Conservation (phyloP, 2,329 filamentous ascomycete genomes). For the Aspergillus vadensis region DNA sequence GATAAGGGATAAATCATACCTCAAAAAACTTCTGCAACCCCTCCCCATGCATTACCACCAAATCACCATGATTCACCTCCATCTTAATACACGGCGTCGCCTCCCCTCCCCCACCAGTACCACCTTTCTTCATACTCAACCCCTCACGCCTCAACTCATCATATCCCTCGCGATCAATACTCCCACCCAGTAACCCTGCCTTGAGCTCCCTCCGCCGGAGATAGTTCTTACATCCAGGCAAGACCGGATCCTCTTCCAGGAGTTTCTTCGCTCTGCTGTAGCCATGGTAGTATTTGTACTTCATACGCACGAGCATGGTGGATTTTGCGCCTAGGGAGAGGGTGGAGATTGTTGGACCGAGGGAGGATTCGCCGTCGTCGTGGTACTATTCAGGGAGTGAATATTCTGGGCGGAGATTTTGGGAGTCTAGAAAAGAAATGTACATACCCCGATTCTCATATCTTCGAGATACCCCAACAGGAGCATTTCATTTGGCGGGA, state of each 20-base stretch:
- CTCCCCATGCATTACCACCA: conserved; percentile 60
- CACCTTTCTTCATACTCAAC: conserved; percentile 24
- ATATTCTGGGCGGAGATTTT: background rate
- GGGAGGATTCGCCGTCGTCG: conserved; percentile 59
- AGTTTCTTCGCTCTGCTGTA: conserved; percentile 21
- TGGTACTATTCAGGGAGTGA: conserved; percentile 48
- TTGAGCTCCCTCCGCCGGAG: conserved; percentile 28
- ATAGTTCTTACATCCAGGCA: conserved; percentile 34
- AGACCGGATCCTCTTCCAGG: conserved; percentile 33
- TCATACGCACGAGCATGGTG: conserved; percentile 58
- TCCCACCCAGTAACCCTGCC: conserved; percentile 16
- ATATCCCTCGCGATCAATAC: conserved; percentile 28
- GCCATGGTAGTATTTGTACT: conserved; percentile 50
- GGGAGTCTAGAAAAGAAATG: background rate
- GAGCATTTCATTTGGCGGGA: conserved; percentile 59
- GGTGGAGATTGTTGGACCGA: conserved; percentile 59
- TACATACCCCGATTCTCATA: conserved; percentile 54
- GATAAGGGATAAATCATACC: conserved; percentile 25
- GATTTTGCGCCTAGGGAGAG: conserved; percentile 56
- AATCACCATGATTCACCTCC: conserved; percentile 57
- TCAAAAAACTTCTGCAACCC: conserved; percentile 59
- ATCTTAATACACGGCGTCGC: conserved; percentile 44
- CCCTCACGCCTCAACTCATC: conserved; percentile 23
- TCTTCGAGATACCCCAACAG: conserved; percentile 58
- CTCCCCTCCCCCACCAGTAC: conserved; percentile 31